Evolutionary conservation across 1,284 basidiomycete genomes (phyloP), one percentile per base, ranked within the genome.

Genomic region (Sphaerobolus stellatus): DNA sequence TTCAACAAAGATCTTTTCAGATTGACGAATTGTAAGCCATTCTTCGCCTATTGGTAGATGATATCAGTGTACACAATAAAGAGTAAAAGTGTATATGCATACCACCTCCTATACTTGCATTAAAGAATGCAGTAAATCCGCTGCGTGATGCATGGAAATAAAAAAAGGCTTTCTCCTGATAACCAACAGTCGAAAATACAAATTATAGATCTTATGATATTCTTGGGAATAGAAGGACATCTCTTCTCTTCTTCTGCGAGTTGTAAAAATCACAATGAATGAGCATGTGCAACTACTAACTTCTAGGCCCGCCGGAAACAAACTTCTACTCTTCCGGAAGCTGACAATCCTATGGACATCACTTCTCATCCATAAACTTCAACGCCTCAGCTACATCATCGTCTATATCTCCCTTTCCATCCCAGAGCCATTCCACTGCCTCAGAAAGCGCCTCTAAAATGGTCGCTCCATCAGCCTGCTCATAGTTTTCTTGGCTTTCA

Each of bases 381-480:
- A n/a, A n/a, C n/a, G n/a, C n/a, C n/a, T n/a, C n/a, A n/a, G n/a
- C 13, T 1, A 54, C 46, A 30, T 54, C 52, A 22, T 48, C 52
- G 25, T 54, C 52, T 7, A 43, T 24, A 16, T 54, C 52, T 6
- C 45, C 45, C 18, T 49, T 48, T 25, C 34, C 45, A 36, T 54
- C 45, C 47, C 33, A 43, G 4, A 54, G 28, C 52, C 46, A 54
- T 4, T 31, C 6, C 14, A 33, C 36, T 16, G 43, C 2, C 3
- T 1, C 16, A 49, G 8, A 11, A 11, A 48, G 13, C 18, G 25
- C 30, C 25, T 40, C 5, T 22, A 22, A 20, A 20, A 54, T 18
- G 2, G 14, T 9, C 25, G 28, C 34, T 22, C 28, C 52, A 1
- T 5, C n/a, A 22, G 25, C 36, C 6, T 13, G 33, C 11, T 27